Base-by-base conservation (phyloP, 1,284 basidiomycete species). In the Apiotrichum gamsii region DNA sequence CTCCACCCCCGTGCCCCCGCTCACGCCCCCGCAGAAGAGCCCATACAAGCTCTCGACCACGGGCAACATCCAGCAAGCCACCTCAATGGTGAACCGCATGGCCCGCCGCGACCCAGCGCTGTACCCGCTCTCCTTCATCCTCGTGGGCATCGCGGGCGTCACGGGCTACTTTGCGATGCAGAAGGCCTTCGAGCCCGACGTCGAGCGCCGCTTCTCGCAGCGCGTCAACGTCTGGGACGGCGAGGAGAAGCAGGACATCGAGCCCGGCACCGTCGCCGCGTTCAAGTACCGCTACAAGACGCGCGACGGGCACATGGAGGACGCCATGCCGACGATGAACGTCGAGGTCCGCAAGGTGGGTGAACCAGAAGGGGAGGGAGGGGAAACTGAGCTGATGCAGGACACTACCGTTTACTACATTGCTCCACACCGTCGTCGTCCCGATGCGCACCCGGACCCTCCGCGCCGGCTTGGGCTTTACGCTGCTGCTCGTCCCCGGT, bases 251-350 rank as follows among this genome's bases (percentile, higher is more conserved):
- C 64, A 65, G 51, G 69, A 69, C 41, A 59, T 61, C 11, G 52
- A 59, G 42, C 61, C 66, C 54, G 59, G 46, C 29, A 9, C 30
- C 20, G 62, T 65, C 39, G 71, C 71, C 3, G 59, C 60, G 20
- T 73, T 73, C 69, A 73, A 73, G 61, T 73, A 72, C 65, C 61
- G 71, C 51, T 65, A 73, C 65, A 63, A 63, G 60, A 69, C 65
- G 31, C 53, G 65, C 24, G 61, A 68, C 24, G 71, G 71, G 18
- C 60, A 62, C 58, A 65, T 60, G 52, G 69, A 71, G 54, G 71
- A 73, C 50, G 51, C 62, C 3, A 54, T 60, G 34, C 71, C 71
- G 9, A 60, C 60, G 25, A 39, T 69, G 39, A 67, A 64, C 60
- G 46, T 51, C 15, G 64, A 67, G 8, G 43, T 60, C 32, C 53